Conservation (phyloP, 1,139 yeast species). For the Spencermartinsiella ligniputridi region DNA sequence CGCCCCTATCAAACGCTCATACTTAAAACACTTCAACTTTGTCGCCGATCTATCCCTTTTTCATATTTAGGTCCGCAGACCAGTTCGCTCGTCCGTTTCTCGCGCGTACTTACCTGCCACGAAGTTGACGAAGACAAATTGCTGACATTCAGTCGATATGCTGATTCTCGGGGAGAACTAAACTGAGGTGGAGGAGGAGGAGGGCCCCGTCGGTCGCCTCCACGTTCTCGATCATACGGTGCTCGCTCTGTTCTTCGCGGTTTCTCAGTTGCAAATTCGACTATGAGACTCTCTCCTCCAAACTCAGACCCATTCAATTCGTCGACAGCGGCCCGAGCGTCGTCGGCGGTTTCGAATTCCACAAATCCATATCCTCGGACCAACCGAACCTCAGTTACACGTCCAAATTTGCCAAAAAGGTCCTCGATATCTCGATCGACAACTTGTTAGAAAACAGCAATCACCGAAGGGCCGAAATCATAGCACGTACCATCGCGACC, state of each 20-base stretch:
- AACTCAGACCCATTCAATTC: constrained; percentile 32
- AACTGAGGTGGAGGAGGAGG: not conserved
- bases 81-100: too few species aligned
- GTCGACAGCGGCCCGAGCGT: constrained; percentile 30
- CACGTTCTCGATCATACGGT: too few species aligned
- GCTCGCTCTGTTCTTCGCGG: constrained; percentile 14
- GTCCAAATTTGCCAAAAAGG: constrained; percentile 62
- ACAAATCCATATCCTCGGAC: constrained; percentile 84
- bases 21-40: too few species aligned
- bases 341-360: constrained; percentile 45
- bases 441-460: constrained; percentile 22
- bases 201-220: constrained; percentile 6
- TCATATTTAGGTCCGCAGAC: too few species aligned
- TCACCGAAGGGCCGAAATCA: not conserved
- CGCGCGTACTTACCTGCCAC: constrained; percentile 29
- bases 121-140: constrained; percentile 27
- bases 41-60: too few species aligned
- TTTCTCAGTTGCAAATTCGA: constrained; percentile 34
- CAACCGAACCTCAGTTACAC: constrained; percentile 58
- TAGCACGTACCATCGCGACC: constrained; percentile 9
- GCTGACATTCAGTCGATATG: constrained; percentile 22
- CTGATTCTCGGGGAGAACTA: constrained; percentile 13
- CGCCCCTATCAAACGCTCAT: too few species aligned
- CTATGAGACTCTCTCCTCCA: constrained; percentile 32
- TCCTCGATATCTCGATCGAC: constrained; percentile 65